A percentile compares a stretch with the other conserved stretches of the same genome.
Evolutionary conservation across 1,284 basidiomycete species (phyloP).

Genomic region (Malassezia vespertilionis): DNA sequence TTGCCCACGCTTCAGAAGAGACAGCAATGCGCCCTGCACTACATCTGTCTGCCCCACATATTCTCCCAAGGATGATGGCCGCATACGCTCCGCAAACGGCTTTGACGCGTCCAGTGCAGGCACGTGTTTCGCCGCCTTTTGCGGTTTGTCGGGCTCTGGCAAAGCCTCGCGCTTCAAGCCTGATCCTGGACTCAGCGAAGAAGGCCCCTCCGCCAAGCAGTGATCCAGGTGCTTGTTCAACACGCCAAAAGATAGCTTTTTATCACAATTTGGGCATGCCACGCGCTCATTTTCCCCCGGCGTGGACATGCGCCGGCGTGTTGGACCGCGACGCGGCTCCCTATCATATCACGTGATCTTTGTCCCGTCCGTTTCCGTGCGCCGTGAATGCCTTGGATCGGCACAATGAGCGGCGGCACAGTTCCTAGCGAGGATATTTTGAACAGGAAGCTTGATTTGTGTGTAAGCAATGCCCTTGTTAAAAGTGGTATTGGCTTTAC

Average conservation of each 20-base stretch:
- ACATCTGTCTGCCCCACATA: slow-evolving; percentile 36
- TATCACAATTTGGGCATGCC: slow-evolving; percentile 30
- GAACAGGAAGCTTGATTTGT: slow-evolving; percentile 21
- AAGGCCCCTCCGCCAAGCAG: slow-evolving; percentile 22
- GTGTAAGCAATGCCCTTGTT: slow-evolving; percentile 52
- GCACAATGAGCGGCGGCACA: slow-evolving; percentile 15
- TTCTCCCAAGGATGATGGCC: slow-evolving; percentile 33
- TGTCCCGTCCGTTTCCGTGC: neutral
- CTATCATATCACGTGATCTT: slow-evolving; percentile 7
- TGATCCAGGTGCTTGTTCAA: slow-evolving; percentile 39
- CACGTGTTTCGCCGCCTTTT: neutral
- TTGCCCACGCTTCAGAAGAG: slow-evolving; percentile 28
- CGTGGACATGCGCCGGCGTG: slow-evolving; percentile 1
- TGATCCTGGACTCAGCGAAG: too few relatives aligned
- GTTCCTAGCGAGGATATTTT: slow-evolving; percentile 16
- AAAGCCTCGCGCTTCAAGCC: too few relatives aligned
- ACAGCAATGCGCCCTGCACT: slow-evolving; percentile 30
- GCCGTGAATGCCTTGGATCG: neutral
- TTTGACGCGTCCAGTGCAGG: slow-evolving; percentile 1
- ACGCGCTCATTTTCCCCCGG: slow-evolving; percentile 22
- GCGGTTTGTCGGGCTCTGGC: neutral
- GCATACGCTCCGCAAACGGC: slow-evolving; percentile 42
- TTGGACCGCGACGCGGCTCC: neutral
- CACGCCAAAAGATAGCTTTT: slow-evolving; percentile 21
- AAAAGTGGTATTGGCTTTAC: slow-evolving; percentile 84